These are phyloP conservation scores for Paramecium biaurelia DNA, from an alignment of 73 alveolate genomes.

Conservation along the genomic window DNA sequence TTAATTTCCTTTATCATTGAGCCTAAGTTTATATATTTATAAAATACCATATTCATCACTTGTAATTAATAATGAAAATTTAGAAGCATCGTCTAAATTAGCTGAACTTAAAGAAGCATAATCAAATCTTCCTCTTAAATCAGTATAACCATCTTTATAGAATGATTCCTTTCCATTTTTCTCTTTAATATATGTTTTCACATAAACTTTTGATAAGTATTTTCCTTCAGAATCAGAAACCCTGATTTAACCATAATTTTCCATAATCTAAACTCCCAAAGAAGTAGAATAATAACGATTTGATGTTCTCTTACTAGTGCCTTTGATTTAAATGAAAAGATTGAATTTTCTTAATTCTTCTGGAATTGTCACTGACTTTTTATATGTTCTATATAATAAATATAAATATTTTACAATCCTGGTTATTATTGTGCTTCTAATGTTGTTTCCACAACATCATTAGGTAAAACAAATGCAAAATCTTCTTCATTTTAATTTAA, in stretches of 20 bases:
- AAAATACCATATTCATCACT: constrained; percentile 82
- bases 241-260: constrained; percentile 86
- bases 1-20: constrained; percentile 58
- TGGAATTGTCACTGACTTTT: constrained; percentile 65
- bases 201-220: constrained; percentile 86
- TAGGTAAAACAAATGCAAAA: constrained; percentile 84
- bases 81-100: constrained; percentile 72
- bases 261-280: constrained; percentile 70
- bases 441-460: constrained; percentile 52
- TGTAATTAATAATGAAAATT: constrained; percentile 81
- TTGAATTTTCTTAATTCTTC: constrained; percentile 77
- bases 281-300: constrained; percentile 82
- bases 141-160: constrained; percentile 96
- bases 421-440: constrained; percentile 48
- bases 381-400: not conserved
- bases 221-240: constrained; percentile 70
- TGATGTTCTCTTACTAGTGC: constrained; percentile 66
- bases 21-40: not conserved
- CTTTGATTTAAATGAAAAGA: constrained; percentile 79
- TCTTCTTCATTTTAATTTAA: constrained; percentile 74
- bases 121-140: constrained; percentile 94
- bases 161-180: constrained; percentile 70
- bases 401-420: not conserved
- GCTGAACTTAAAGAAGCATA: constrained; percentile 84
- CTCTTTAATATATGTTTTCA: constrained; percentile 80